Base-by-base conservation (phyloP, 1,139 yeast species). In the Yamadazyma songkhlaensis region DNA sequence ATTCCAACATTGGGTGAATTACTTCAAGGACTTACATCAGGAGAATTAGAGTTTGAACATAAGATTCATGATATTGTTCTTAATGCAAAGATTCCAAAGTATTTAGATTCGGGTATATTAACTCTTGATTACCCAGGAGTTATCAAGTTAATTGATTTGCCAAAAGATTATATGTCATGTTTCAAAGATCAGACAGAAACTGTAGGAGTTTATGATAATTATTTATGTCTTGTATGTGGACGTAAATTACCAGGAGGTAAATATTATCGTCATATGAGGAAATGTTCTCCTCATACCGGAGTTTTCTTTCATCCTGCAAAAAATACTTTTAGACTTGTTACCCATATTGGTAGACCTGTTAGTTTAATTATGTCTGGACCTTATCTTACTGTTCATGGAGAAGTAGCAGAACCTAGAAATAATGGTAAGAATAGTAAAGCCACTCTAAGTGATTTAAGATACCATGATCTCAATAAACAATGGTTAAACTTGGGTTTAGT, bases 301-400 rank as follows among this genome's bases (percentile, higher is more conserved):
- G 56, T 72, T 0, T 74, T 72, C 45, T 69, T 71, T 45, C 61
- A 64, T 33, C 83, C 83, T 9, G 47, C 59, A 17, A 42, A 46
- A 29, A 67, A 64, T 38, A 57, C 54, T 21, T 59, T 76, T 12
- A 62, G 67, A 35, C 49, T 76, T n/a, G 53, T 58, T 37, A 53
- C 69, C 13, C 60, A 63, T 56, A 44, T 67, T 47, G 55, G 56
- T 1, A 44, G 55, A 45, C 70, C 56, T 30, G 58, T 53, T 4
- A 56, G 55, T 31, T 44, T 62, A 2, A 55, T 59, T 25, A 59
- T 76, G 17, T 68, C 74, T 11, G 84, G 86, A 0, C 92, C 92
- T 2, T 84, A 83, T 51, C 61, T 84, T 51, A 82, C 86, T 35
- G 64, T 69, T 5, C 88, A 83, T 54, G 94, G 94, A 22, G 92